Evolutionary conservation across 768 basidiomycete species (phyloP), one percentile per base, ranked within the genome.

Genomic region (Galerina sulciceps): DNA sequence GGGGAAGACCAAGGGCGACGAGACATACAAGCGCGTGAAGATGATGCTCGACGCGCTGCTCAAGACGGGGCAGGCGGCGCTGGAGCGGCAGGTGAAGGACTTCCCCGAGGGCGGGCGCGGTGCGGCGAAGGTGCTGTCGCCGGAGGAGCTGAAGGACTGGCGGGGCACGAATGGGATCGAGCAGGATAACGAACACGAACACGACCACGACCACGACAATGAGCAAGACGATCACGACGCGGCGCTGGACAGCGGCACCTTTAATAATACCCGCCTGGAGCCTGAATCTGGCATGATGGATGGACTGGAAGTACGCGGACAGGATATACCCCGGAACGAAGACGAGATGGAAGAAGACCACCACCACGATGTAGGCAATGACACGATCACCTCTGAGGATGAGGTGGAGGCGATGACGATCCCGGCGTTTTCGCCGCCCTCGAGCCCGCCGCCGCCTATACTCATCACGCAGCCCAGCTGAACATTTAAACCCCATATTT

Each of bases 71-170:
- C 79, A 77, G 63, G 73, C 71, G 18, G 91, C 91, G 2, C 79
- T 93, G n/a, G 85, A 86, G 64, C 75, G 73, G 36, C 83, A 78
- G 22, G 73, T 81, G 0, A 76, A 77, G 34, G 87, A 90, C 62
- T 83, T 86, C 52, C 63, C 66, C 10, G 78, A 77, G 46, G 73
- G 74, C 23, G 68, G 71, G 17, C 80, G 77, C 62, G 72, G 82
- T 10, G 76, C 75, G 3, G 78, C 87, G 17, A 90, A 90, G 69
- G 92, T 93, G 8, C 76, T 94, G 15, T 86, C 80, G 55, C 85
- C 87, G 43, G 87, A 90, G 60, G 91, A 93, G 67, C 80, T 90
- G 48, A 81, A 84, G 44, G 76, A 79, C 13, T 89, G 88, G 85
- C 79, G 76, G 59, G 77, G 72, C 62, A 74, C 73, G 10, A 60